Evolutionary conservation across 768 basidiomycete genomes (phyloP), one percentile per base, ranked within the genome.

Genomic region (Suillus decipiens): DNA sequence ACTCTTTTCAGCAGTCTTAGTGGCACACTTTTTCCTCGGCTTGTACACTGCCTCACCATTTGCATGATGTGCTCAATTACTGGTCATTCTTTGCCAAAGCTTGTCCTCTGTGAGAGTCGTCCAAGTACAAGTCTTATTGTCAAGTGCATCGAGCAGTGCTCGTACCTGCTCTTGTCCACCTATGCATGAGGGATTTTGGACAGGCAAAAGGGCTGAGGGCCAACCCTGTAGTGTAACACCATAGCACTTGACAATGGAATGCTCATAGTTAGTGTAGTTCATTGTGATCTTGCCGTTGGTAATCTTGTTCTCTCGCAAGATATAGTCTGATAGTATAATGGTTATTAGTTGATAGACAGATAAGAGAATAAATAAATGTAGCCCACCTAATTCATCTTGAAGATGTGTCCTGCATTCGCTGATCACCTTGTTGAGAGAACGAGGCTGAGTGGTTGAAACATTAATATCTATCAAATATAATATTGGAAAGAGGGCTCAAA

Each of bases 361-460:
- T 36, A 33, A 55, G 22, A 55, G 31, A 37, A 55, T 9, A 12
- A 10, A 8, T 55, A 55, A 37, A 10, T 10, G n/a, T 55, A 33
- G 37, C 54, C 12, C 4, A 55, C 28, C 54, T 19, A 55, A 37
- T 55, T 55, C 28, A 55, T 55, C 54, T 55, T 28, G 54, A 37
- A 33, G 33, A 33, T 33, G 22, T 55, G 54, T 55, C 9, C 6
- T 5, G 22, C 33, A 33, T 7, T 33, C 3, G 24, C 54, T 28
- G 4, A 55, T 55, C 33, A 55, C 14, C 28, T 33, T 37, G 37
- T 37, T 55, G 54, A 55, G 54, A 33, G 54, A 37, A 33, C 28
- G 28, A 55, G 54, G 10, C 31, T 37, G 11, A 24, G 45, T 47
- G 33, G 31, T 37, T 55, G 54, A 55, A 33, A 33, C 19, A 37